A percentile compares a stretch with the other conserved stretches of the same genome.
These are phyloP conservation scores for Aspergillus quadricinctus DNA, from an alignment of 2,329 filamentous ascomycete genomes.

Conservation along the genomic window DNA sequence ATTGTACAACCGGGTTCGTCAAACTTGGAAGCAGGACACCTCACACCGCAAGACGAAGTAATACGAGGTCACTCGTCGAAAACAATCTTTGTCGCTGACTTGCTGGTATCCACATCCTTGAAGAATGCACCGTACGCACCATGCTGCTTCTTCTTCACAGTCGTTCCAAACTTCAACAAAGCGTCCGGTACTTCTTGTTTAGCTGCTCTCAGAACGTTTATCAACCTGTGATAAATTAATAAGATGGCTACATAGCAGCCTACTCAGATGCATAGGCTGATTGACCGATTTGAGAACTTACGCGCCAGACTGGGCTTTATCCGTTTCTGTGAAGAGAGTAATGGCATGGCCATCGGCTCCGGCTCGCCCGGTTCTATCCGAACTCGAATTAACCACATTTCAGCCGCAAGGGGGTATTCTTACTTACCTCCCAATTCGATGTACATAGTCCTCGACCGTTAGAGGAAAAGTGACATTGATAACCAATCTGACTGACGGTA, in stretches of 20 bases:
- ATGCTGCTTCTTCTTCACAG: slow-evolving; percentile 98
- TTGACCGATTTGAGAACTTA: slow-evolving; percentile 47
- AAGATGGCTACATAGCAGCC: neutral
- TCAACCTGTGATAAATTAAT: slow-evolving; percentile 54
- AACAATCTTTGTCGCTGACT: slow-evolving; percentile 85
- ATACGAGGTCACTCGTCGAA: slow-evolving; percentile 59
- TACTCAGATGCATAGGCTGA: neutral
- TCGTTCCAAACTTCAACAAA: slow-evolving; percentile 91
- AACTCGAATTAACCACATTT: neutral
- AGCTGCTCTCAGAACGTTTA: slow-evolving; percentile 93
- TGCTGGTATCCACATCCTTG: slow-evolving; percentile 79
- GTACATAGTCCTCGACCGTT: slow-evolving; percentile 95
- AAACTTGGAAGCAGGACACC: slow-evolving; percentile 14
- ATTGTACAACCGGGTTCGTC: slow-evolving; percentile 19
- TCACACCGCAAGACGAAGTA: slow-evolving; percentile 18
- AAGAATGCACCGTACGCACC: slow-evolving; percentile 93
- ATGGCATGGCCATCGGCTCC: slow-evolving; percentile 85
- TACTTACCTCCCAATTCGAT: slow-evolving; percentile 70
- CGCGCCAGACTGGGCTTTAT: slow-evolving; percentile 87
- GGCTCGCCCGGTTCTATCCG: slow-evolving; percentile 74
- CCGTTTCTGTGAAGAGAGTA: slow-evolving; percentile 90
- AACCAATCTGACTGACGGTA: slow-evolving; percentile 90
- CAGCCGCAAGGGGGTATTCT: neutral
- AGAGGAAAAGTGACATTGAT: slow-evolving; percentile 93
- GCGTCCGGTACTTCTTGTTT: slow-evolving; percentile 87